These are phyloP conservation scores for Apophysomyces elegans DNA, from an alignment of 371 early-diverging fungal species.

Conservation along the genomic window DNA sequence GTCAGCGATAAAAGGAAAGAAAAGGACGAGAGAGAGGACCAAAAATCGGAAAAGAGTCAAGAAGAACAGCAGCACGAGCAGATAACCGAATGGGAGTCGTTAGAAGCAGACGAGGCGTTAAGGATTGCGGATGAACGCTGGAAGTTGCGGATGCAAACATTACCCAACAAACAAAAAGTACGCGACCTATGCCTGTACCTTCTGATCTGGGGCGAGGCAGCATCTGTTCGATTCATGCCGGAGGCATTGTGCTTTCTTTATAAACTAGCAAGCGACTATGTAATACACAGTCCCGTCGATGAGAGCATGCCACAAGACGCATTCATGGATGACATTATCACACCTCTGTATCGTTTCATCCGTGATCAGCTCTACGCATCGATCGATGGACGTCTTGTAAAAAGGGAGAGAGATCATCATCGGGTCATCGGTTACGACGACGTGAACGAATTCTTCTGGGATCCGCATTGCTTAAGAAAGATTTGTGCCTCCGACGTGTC, in stretches of 20 bases:
- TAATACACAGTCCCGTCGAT: slow-evolving; percentile 52
- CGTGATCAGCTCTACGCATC: slow-evolving; percentile 76
- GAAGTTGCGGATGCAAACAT: slow-evolving; percentile 68
- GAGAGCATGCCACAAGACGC: slow-evolving; percentile 21
- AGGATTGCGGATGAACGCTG: slow-evolving; percentile 64
- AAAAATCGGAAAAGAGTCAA: slow-evolving; percentile 10
- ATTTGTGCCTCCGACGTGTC: slow-evolving; percentile 54
- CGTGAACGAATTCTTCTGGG: slow-evolving; percentile 88
- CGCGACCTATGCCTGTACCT: slow-evolving; percentile 81
- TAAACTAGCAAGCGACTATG: slow-evolving; percentile 71
- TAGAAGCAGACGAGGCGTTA: slow-evolving; percentile 26
- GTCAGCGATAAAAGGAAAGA: slow-evolving; percentile 37
- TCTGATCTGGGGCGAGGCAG: slow-evolving; percentile 88
- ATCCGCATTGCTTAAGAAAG: slow-evolving; percentile 63
- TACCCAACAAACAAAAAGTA: slow-evolving; percentile 70
- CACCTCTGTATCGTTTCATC: slow-evolving; percentile 78
- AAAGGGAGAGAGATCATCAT: slow-evolving; percentile 80
- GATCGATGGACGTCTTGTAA: slow-evolving; percentile 61
- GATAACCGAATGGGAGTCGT: slow-evolving; percentile 1
- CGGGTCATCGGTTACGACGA: slow-evolving; percentile 86
- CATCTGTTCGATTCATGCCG: slow-evolving; percentile 77
- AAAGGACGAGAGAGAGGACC: slow-evolving; percentile 19
- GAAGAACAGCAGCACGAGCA: slow-evolving; percentile 11
- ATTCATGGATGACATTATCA: slow-evolving; percentile 68
- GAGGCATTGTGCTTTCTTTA: slow-evolving; percentile 85